Base-by-base conservation (phyloP, 1,139 yeast genomes). In the Geotrichum restrictum region DNA sequence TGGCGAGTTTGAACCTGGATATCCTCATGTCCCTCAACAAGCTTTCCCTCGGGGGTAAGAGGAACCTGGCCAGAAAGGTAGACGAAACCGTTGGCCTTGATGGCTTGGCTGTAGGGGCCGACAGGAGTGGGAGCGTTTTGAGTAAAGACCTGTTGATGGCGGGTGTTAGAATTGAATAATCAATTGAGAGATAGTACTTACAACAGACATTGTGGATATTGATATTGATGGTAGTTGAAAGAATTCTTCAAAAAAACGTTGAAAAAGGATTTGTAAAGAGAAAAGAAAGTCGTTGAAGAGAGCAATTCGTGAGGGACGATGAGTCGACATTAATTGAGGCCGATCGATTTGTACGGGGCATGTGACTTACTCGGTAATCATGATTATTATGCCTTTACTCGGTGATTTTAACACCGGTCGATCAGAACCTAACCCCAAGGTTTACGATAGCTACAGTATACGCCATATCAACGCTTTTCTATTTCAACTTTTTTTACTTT, bases 1-100 rank as follows among this genome's bases (percentile, higher is more conserved):
- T 87, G 95, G 69, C 87, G 93, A 51, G 96, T 86, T 72, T 85
- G 87, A 61, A 80, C 94, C 63, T 83, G 78, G 68, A 88, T 84
- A 58, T 68, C 71, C 49, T 65, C 68, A 51, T 81, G 76, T 48
- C 85, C 95, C 59, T 81, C 82, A 63, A 89, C 81, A 60, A 88
- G 85, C 71, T 84, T 83, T 45, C 68, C 67, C 14, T 85, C 93
- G 45, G 93, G 78, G 48, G 94, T 88, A 75, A 82, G 81, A 56
- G 98, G 98, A 58, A 93, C 83, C 74, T 93, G 98, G 53, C 98
- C 98, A 45, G 97, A 88, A 56, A 93, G 91, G 70, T 86, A 93
- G 68, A 93, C 73, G 70, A 88, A 82, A 54, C 89, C 85, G 78
- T 64, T 65, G 55, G 82, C 93, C 74, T 86, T 89, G 71, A 89